Conservation (phyloP, 78 protist genomes). For the Pigoraptor vietnamica region DNA sequence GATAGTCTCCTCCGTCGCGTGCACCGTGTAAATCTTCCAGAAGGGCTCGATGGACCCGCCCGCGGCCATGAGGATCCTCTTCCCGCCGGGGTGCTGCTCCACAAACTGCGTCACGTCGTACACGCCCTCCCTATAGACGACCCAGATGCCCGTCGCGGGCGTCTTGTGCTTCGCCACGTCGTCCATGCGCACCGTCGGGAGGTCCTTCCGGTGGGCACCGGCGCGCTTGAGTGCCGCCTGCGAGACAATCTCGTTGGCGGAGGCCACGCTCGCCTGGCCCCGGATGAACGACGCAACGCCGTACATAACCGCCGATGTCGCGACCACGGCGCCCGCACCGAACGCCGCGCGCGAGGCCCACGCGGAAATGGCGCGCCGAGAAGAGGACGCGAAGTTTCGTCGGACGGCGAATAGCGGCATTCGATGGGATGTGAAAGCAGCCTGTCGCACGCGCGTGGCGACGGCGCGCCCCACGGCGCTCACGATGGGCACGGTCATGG, state of each 20-base stretch:
- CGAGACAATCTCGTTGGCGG: background rate
- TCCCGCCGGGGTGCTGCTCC: constrained; percentile 11
- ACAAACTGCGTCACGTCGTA: constrained; percentile 21
- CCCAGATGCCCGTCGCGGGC: constrained; percentile 9
- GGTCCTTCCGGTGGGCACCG: background rate
- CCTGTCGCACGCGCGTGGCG: no score
- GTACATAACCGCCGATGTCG: background rate
- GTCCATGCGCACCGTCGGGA: background rate
- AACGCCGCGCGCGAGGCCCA: no score
- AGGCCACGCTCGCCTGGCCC: background rate
- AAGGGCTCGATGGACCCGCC: constrained; percentile 6
- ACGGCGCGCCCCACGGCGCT: no score
- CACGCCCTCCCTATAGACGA: constrained; percentile 4
- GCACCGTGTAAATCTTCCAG: constrained; percentile 1
- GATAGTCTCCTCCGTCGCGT: background rate
- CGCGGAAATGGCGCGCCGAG: no score
- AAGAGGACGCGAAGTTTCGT: no score
- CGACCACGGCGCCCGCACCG: no score
- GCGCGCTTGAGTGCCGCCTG: background rate
- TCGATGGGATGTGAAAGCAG: no score
- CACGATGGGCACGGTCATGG: no score
- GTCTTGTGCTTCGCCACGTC: background rate
- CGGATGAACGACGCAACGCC: background rate
- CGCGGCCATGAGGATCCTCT: constrained; percentile 4
- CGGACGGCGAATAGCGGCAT: no score